Percentiles rank a stretch among this genome's conserved stretches.
These are phyloP conservation scores for Medicago arabica DNA, from an alignment of 306 rosid genomes.

Conservation along the genomic window DNA sequence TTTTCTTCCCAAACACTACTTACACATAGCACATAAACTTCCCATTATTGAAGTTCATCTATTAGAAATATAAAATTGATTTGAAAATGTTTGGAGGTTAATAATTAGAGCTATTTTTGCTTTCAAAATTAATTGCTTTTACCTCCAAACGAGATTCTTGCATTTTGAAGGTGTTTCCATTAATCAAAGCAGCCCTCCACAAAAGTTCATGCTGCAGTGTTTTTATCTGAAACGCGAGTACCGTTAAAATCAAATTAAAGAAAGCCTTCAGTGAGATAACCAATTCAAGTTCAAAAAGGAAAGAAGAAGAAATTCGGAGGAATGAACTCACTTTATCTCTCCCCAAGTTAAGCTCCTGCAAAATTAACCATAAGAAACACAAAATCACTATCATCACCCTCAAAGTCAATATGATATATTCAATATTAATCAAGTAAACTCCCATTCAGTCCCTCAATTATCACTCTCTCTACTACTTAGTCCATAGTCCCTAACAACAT, in stretches of 20 bases:
- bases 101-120: neutral
- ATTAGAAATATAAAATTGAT: neutral
- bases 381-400: slow-evolving; percentile 3
- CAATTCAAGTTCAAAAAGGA: neutral
- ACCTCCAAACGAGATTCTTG: slow-evolving; percentile 39
- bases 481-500: neutral
- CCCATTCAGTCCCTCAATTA: neutral
- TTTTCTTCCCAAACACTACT: neutral
- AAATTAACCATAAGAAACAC: slow-evolving; percentile 29
- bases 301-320: neutral
- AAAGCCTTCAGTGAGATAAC: neutral
- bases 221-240: slow-evolving; percentile 59
- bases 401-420: neutral
- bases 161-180: slow-evolving; percentile 46
- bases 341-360: slow-evolving; percentile 83
- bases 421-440: neutral
- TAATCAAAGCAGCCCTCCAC: slow-evolving; percentile 75
- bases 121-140: neutral
- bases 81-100: neutral
- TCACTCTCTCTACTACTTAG: neutral
- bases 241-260: slow-evolving; percentile 3
- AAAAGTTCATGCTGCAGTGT: slow-evolving; percentile 71
- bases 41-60: neutral
- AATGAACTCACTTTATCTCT: slow-evolving; percentile 69
- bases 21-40: neutral